phyloP scores from a whole-genome alignment of 225 moss, liverwort and hornwort genomes.

The Climacium dendroides region DNA sequence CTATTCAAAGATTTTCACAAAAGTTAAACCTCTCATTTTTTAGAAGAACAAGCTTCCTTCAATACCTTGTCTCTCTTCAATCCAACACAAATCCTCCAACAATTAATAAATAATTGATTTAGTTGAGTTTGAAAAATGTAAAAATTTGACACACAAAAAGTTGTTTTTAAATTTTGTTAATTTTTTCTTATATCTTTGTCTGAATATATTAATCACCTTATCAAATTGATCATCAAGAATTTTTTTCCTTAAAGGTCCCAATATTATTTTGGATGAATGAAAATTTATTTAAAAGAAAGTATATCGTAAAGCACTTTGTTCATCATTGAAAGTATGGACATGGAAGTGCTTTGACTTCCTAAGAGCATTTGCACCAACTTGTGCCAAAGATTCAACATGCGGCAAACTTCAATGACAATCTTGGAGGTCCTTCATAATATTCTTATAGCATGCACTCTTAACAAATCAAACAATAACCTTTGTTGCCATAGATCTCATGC shows the following conservation, averaged over 20 bases:
- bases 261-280: neutral
- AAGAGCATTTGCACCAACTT: neutral
- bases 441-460: fast-evolving
- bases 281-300: neutral
- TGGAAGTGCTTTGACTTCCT: neutral
- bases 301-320: fast-evolving
- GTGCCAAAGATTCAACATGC: fast-evolving
- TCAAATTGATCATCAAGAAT: neutral
- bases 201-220: neutral
- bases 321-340: neutral
- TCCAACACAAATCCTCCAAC: neutral
- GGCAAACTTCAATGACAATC: neutral
- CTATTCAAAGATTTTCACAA: neutral
- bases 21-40: neutral
- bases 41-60: fast-evolving
- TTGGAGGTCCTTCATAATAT: neutral
- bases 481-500: too few species aligned
- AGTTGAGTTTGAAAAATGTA: neutral
- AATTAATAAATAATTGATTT: neutral
- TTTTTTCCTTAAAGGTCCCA: fast-evolving
- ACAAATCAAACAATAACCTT: neutral
- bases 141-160: fast-evolving
- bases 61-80: neutral
- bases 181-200: neutral
- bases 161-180: neutral